Percentiles rank a stretch among this genome's conserved stretches.
These are phyloP conservation scores for Ceratocystis huliohia DNA, from an alignment of 2,329 filamentous ascomycete species.

Conservation along the genomic window DNA sequence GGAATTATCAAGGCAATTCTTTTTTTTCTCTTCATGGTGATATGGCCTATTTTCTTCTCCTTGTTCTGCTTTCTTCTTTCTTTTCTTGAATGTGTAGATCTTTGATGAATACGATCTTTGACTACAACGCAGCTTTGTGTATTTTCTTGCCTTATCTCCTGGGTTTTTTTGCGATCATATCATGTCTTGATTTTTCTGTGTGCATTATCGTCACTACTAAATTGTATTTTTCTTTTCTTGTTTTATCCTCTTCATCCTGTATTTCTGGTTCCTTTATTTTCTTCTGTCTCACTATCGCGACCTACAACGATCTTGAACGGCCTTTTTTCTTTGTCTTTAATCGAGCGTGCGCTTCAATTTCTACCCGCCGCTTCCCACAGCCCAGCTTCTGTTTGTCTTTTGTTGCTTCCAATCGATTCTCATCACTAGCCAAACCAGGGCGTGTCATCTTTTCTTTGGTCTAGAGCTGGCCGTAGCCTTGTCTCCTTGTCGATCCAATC, in stretches of 20 bases:
- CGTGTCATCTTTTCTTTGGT: not conserved
- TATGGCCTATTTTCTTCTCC: not conserved
- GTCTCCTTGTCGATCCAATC: not conserved
- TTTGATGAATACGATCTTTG: not conserved
- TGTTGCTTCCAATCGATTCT: too few species aligned
- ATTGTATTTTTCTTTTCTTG: not conserved
- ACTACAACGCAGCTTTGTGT: not conserved
- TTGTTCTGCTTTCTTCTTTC: not conserved
- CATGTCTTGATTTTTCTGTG: constrained; percentile 7
- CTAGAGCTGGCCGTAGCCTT: constrained; percentile 1
- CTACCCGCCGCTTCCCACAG: not conserved
- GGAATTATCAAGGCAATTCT: not conserved
- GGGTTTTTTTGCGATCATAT: not conserved
- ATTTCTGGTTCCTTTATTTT: constrained; percentile 7
- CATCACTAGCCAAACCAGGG: not conserved
- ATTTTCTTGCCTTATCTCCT: not conserved
- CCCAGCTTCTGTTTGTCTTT: not conserved
- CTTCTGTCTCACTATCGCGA: constrained; percentile 1
- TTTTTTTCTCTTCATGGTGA: not conserved
- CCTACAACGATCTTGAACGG: not conserved
- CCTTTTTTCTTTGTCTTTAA: not conserved
- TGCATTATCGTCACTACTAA: not conserved
- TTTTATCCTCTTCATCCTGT: not conserved
- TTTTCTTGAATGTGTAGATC: not conserved
- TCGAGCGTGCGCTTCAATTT: not conserved